Base-by-base conservation (phyloP, 2,329 filamentous ascomycete species). In the Fusarium annulatum region DNA sequence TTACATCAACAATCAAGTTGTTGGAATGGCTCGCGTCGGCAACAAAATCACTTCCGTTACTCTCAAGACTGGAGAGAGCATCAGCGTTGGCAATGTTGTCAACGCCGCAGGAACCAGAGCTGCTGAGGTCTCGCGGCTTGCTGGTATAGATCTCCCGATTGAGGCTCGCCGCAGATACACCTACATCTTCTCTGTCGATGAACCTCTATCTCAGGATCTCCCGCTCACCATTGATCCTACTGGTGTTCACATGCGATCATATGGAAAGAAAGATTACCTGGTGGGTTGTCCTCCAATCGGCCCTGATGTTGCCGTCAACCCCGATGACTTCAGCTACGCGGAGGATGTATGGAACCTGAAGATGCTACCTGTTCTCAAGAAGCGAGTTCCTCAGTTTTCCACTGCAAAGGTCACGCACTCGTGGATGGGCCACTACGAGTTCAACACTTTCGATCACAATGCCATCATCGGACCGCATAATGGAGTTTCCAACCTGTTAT, bases 371-470 rank as follows among this genome's bases (percentile, higher is more conserved):
- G 56, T 71, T 16, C 55, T 71, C 38, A 39, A 58, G 34, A 65
- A 43, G 21, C 68, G 65, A 3, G 45, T 71, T 36, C 68, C 68
- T 65, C 65, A 61, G 18, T 69, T 71, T 7, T 61, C 68, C 3
- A 59, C 56, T 0, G 56, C 60, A 12, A 65, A 51, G 21, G 51
- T 59, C 7, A 69, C 68, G 5, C 60, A 69, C 15, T 66, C 65
- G 9, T 69, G 68, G 65, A 65, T 71, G 51, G 65, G 65, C 0
- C 65, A 69, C 41, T 69, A 71, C 15, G 68, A 71, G 56, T 62
- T 69, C 18, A 71, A 69, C 34, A 66, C 56, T 1, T 69, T 71
- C 18, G 65, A 69, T 9, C 65, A 69, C 2, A 69, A 71, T 16
- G 65, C 65, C 6, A 71, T 71, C 21, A 55, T 71, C 11, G 68